Conservation (phyloP, 2,329 filamentous ascomycete genomes). For the Penicillium sp. region DNA sequence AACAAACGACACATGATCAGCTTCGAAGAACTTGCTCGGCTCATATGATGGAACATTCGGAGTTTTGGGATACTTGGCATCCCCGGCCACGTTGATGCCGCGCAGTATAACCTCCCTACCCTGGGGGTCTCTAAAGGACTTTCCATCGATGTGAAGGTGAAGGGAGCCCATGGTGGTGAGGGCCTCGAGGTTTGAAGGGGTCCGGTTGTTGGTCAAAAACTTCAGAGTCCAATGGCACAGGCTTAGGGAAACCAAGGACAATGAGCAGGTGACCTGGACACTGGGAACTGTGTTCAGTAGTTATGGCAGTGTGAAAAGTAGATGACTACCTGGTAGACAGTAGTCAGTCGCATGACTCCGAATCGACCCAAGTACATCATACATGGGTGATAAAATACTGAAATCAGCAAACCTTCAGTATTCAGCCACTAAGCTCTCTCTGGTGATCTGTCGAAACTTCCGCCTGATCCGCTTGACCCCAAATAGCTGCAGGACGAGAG, state of each 20-base stretch:
- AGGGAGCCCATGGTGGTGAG: constrained; percentile 59
- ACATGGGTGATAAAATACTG: no score
- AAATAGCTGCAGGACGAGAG: background rate
- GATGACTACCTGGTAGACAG: no score
- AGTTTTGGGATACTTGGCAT: constrained; percentile 78
- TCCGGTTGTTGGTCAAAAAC: background rate
- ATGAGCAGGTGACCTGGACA: no score
- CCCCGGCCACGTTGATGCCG: constrained; percentile 88
- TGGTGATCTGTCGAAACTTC: background rate
- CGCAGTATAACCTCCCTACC: constrained; percentile 82
- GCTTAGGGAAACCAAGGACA: no score
- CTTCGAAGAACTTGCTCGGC: constrained; percentile 77
- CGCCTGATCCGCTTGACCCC: background rate
- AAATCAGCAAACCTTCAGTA: no score
- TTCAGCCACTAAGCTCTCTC: no score
- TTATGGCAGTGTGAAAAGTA: no score
- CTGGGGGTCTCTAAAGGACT: constrained; percentile 71
- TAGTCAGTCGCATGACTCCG: no score
- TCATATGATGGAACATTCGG: constrained; percentile 79
- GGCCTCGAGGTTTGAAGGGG: background rate
- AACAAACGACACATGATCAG: constrained; percentile 84
- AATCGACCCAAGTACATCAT: no score
- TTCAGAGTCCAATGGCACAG: no score
- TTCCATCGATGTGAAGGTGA: constrained; percentile 76
- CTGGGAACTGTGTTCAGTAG: no score